These are phyloP conservation scores for Crepidotus variabilis DNA, from an alignment of 768 basidiomycete species.

Conservation along the genomic window DNA sequence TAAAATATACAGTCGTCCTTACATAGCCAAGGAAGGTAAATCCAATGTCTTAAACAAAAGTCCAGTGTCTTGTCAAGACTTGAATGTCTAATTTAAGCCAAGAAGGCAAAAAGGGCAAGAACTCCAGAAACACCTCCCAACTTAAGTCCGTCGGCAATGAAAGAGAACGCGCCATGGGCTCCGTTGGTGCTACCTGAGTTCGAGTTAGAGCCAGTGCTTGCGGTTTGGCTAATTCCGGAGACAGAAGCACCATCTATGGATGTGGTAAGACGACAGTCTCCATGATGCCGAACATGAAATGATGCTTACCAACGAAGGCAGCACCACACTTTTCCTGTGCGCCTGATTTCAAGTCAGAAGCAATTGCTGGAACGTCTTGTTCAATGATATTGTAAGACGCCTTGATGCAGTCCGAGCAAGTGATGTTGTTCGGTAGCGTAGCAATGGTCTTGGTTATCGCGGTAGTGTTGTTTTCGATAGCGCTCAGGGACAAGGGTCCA, in stretches of 20 bases:
- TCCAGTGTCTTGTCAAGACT: not conserved
- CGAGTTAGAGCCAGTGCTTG: conserved; percentile 12
- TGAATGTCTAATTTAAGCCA: conserved; percentile 22
- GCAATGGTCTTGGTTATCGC: conserved; percentile 5
- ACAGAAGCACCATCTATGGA: conserved; percentile 35
- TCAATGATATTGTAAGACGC: conserved; percentile 42
- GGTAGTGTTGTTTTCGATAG: conserved; percentile 19
- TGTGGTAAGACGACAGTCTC: not conserved
- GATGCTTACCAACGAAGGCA: conserved; percentile 45
- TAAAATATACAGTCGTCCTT: too few species aligned
- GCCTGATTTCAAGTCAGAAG: conserved; percentile 21
- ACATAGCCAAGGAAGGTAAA: not conserved
- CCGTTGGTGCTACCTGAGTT: conserved; percentile 13
- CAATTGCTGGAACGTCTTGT: conserved; percentile 30
- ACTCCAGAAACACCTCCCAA: conserved; percentile 25
- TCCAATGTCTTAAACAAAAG: not conserved
- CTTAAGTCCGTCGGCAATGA: conserved; percentile 14
- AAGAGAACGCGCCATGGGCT: conserved; percentile 10
- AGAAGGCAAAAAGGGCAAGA: conserved; percentile 27
- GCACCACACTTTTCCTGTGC: conserved; percentile 43
- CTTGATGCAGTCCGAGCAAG: conserved; percentile 54
- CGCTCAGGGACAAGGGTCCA: conserved; percentile 34
- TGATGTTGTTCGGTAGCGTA: conserved; percentile 31
- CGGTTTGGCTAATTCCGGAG: conserved; percentile 30
- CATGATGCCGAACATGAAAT: not conserved